Conservation (phyloP, 352 stramenopile genomes). For the Globisporangium megalacanthum region DNA sequence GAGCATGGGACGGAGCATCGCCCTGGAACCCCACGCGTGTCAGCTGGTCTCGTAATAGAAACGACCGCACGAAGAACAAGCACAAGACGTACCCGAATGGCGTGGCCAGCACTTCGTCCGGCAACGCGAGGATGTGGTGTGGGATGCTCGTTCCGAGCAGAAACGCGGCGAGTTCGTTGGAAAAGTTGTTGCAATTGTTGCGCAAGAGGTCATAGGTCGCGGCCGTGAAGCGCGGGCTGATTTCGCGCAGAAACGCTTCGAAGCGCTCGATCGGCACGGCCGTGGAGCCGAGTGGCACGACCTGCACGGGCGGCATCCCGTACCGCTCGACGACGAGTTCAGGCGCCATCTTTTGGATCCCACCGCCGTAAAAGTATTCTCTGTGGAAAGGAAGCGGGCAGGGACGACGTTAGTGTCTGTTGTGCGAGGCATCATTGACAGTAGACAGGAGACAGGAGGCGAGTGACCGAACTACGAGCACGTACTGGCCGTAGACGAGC, state of each 20-base stretch:
- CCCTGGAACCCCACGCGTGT: slow-evolving; percentile 19
- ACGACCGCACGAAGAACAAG: not conserved
- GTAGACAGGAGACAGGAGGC: too few species aligned
- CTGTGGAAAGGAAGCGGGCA: not conserved
- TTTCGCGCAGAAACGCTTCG: slow-evolving; percentile 75
- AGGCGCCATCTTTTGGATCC: slow-evolving; percentile 82
- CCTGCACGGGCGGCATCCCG: slow-evolving; percentile 85
- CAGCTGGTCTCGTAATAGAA: too few species aligned
- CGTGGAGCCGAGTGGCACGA: slow-evolving; percentile 78
- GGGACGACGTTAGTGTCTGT: too few species aligned
- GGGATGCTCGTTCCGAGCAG: slow-evolving; percentile 86
- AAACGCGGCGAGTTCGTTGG: slow-evolving; percentile 87
- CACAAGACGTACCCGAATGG: slow-evolving; percentile 75
- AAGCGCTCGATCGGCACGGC: slow-evolving; percentile 61
- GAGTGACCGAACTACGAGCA: not conserved
- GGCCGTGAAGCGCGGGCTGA: slow-evolving; percentile 79
- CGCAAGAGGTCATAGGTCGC: slow-evolving; percentile 92
- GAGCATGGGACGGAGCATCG: slow-evolving; percentile 76
- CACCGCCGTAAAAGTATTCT: slow-evolving; percentile 95
- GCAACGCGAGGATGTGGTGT: slow-evolving; percentile 86
- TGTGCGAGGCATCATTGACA: too few species aligned
- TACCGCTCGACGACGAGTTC: slow-evolving; percentile 71
- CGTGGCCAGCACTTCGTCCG: slow-evolving; percentile 82
- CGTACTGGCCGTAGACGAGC: slow-evolving; percentile 51
- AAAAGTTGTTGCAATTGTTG: slow-evolving; percentile 98